These are phyloP conservation scores for Pugionium dolabratum DNA, from an alignment of 345 rosid species.

Conservation along the genomic window DNA sequence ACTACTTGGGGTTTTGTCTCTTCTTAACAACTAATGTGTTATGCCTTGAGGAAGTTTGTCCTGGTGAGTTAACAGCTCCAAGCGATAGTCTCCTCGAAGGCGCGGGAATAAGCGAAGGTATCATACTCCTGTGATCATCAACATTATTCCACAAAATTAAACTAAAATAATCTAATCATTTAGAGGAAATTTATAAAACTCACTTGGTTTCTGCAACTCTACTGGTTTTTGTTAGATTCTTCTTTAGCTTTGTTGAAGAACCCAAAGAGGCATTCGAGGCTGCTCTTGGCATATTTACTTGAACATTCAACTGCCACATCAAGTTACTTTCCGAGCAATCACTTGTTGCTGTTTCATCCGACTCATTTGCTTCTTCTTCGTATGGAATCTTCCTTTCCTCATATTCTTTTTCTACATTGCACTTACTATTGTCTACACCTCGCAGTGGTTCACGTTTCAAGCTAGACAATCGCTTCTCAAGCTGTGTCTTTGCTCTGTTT, in stretches of 20 bases:
- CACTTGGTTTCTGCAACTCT: slow-evolving; percentile 48
- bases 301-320: slow-evolving; percentile 66
- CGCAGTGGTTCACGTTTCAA: slow-evolving; percentile 25
- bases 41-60: slow-evolving; percentile 38
- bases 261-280: slow-evolving; percentile 44
- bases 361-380: slow-evolving; percentile 47
- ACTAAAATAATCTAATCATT: neutral
- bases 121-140: slow-evolving; percentile 56
- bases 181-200: neutral
- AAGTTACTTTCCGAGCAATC: slow-evolving; percentile 76
- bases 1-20: slow-evolving; percentile 35
- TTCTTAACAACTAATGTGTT: slow-evolving; percentile 30
- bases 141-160: neutral
- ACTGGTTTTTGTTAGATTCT: slow-evolving; percentile 47
- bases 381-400: slow-evolving; percentile 47
- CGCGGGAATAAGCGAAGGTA: slow-evolving; percentile 71
- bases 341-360: slow-evolving; percentile 65
- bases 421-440: slow-evolving; percentile 26
- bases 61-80: slow-evolving; percentile 32
- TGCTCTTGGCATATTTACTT: slow-evolving; percentile 55
- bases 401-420: slow-evolving; percentile 45
- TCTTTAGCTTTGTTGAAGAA: slow-evolving; percentile 52
- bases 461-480: slow-evolving; percentile 30
- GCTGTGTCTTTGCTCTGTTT: slow-evolving; percentile 39
- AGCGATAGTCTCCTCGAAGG: slow-evolving; percentile 55